Evolutionary conservation across 371 early-diverging fungal species (phyloP).

Genomic region (Conidiobolus incongruus): DNA sequence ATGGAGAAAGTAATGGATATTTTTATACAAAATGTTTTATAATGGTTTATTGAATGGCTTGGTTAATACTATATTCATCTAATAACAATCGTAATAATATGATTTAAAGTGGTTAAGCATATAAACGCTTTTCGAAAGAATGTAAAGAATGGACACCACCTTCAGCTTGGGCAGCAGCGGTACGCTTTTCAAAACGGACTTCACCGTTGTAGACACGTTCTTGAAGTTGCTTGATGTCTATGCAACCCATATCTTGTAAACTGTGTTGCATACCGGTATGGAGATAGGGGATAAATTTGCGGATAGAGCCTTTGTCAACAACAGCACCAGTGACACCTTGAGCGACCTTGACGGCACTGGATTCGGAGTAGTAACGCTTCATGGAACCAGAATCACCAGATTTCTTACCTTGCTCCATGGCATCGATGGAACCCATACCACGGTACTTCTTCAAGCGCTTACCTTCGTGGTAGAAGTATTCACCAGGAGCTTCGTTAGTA

Average conservation of each 20-base stretch:
- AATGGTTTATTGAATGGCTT: too few species aligned
- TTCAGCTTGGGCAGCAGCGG: slow-evolving; percentile 85
- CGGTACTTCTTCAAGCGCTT: slow-evolving; percentile 93
- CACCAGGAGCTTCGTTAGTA: slow-evolving; percentile 85
- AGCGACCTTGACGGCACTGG: slow-evolving; percentile 91
- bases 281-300: slow-evolving; percentile 76
- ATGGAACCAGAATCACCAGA: slow-evolving; percentile 38
- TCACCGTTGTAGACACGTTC: slow-evolving; percentile 34
- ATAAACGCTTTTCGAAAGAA: slow-evolving; percentile 14
- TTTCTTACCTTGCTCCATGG: slow-evolving; percentile 78
- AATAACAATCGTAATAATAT: too few species aligned
- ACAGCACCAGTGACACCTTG: slow-evolving; percentile 93
- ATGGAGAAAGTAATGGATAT: too few species aligned
- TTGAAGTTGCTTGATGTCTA: slow-evolving; percentile 32
- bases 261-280: slow-evolving; percentile 87
- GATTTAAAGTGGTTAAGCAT: too few species aligned
- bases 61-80: too few species aligned
- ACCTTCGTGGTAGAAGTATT: slow-evolving; percentile 94
- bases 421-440: slow-evolving; percentile 93
- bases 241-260: slow-evolving; percentile 87
- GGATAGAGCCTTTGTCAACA: slow-evolving; percentile 86
- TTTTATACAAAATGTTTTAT: too few species aligned
- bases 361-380: slow-evolving; percentile 89
- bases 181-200: slow-evolving; percentile 84
- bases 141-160: slow-evolving; percentile 89